Conservation (phyloP, 2,329 filamentous ascomycete genomes). For the Penicillium italicum region DNA sequence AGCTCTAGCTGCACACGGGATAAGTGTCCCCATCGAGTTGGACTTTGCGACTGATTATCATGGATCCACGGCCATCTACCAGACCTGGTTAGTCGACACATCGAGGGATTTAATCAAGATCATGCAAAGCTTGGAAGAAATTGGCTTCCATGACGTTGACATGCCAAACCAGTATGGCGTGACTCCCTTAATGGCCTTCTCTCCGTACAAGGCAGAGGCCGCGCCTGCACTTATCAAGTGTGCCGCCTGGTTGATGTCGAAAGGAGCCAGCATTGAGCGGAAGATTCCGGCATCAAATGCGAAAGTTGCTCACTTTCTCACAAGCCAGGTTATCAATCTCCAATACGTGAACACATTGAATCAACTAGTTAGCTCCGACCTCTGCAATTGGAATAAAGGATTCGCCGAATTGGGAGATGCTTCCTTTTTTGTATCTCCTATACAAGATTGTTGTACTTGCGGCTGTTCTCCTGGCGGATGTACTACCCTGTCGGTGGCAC, state of each 20-base stretch:
- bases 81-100: not conserved
- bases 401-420: not conserved
- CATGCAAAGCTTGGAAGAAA: not conserved
- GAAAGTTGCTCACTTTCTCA: not conserved
- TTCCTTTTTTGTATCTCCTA: not conserved
- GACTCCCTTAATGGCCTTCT: not conserved
- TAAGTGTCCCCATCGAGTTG: not conserved
- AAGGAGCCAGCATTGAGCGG: not conserved
- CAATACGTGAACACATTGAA: too few species aligned
- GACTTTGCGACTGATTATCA: not conserved
- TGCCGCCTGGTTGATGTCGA: not conserved
- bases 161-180: not conserved
- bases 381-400: not conserved
- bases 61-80: not conserved
- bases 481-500: slow-evolving; percentile 2
- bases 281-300: not conserved
- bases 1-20: not conserved
- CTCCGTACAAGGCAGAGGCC: not conserved
- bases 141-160: not conserved
- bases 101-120: not conserved
- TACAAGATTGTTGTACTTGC: slow-evolving; percentile 10
- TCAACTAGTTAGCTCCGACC: not conserved
- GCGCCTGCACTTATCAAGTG: not conserved
- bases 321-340: too few species aligned
- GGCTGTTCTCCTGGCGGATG: slow-evolving; percentile 8